phyloP scores from a whole-genome alignment of 2,329 filamentous ascomycete genomes.

The Coniella lustricola region DNA sequence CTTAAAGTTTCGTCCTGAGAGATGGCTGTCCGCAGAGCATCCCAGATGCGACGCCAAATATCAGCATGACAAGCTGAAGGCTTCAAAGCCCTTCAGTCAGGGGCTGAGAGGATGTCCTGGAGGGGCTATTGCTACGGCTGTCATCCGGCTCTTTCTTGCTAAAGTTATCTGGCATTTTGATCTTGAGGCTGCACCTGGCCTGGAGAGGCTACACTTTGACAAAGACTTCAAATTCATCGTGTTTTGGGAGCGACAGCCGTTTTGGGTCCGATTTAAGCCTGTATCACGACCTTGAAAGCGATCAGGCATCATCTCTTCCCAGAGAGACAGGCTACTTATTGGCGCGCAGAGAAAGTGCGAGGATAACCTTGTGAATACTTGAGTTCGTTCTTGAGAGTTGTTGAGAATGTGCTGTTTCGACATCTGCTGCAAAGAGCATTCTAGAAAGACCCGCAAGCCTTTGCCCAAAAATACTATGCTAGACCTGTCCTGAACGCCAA shows the following conservation, averaged over 20 bases:
- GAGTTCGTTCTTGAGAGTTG: too few relatives aligned
- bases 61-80: neutral
- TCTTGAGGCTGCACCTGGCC: constrained; percentile 5
- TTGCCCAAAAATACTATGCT: too few relatives aligned
- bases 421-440: too few relatives aligned
- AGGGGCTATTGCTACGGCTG: neutral
- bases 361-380: too few relatives aligned
- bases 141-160: constrained; percentile 3
- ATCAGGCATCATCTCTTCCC: too few relatives aligned
- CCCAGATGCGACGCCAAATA: neutral
- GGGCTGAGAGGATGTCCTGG: constrained; percentile 10
- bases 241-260: constrained; percentile 12
- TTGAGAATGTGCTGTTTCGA: too few relatives aligned
- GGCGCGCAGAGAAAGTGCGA: too few relatives aligned
- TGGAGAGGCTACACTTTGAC: constrained; percentile 7
- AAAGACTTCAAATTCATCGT: constrained; percentile 13
- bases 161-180: constrained; percentile 8
- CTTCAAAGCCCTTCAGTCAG: constrained; percentile 12
- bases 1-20: constrained; percentile 5
- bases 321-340: too few relatives aligned
- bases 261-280: constrained; percentile 8
- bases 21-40: constrained; percentile 9
- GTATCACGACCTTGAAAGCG: too few relatives aligned
- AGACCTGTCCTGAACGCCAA: too few relatives aligned
- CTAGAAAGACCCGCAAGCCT: too few relatives aligned